Base-by-base conservation (phyloP, 345 rosid species). In the Pugionium cornutum region DNA sequence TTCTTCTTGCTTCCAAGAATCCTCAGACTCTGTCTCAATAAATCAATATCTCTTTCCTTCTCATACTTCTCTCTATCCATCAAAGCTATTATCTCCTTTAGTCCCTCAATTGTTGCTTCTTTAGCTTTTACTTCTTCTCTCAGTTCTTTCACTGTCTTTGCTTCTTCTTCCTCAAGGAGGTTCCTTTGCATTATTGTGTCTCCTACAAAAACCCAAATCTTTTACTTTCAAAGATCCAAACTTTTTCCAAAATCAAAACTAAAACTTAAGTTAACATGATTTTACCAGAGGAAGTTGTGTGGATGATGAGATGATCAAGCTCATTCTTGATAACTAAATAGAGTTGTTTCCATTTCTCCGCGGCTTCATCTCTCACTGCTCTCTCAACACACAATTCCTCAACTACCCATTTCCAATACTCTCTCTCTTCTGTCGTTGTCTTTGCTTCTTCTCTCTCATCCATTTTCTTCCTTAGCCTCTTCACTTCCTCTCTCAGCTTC, bases 311-410 rank as follows among this genome's bases (percentile, higher is more conserved):
- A 72, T 86, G 79, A 75, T 90, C 95, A 69, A 90, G 92, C 87
- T 90, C 95, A 28, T 66, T 76, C 78, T 83, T 90, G 80, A 90
- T 88, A 62, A 92, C 84, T 71, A 86, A 86, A 58, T 90, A 88
- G 39, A 90, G 88, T 52, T 75, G 85, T 79, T 90, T 90, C 97
- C 97, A 90, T 64, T 84, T 90, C 72, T 86, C 90, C 39, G 83
- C 87, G 30, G 92, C 85, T 64, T 87, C 88, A 66, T 90, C 90
- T 50, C 88, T 57, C 75, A 84, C 68, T 5, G 80, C 81, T 58
- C 90, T 86, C 72, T 87, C 97, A 63, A 83, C 82, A 66, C 74
- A 78, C 86, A 81, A 82, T 58, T 77, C 85, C 76, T 80, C 89
- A 62, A 84, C 69, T 40, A 76, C 26, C 58, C 81, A 50, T 32